Conservation (phyloP, 2,329 filamentous ascomycete genomes). For the Alternaria panax region DNA sequence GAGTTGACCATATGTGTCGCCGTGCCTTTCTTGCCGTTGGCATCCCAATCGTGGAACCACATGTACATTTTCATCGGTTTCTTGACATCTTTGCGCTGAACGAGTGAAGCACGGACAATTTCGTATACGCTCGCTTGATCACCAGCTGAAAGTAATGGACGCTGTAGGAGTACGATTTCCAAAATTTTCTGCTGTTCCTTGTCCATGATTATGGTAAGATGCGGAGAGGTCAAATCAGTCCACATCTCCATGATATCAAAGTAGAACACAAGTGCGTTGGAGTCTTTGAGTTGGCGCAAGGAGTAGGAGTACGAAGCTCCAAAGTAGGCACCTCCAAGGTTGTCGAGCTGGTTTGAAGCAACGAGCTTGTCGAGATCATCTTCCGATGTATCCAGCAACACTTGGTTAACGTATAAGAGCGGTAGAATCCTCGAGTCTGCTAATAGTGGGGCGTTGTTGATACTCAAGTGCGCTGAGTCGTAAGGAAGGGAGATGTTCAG, state of each 20-base stretch:
- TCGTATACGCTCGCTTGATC: conserved; percentile 30
- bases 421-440: conserved; percentile 28
- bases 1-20: conserved; percentile 27
- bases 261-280: conserved; percentile 34
- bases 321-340: conserved; percentile 31
- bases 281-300: conserved; percentile 24
- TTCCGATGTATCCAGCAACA: conserved; percentile 30
- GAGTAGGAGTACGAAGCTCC: conserved; percentile 43
- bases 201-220: conserved; percentile 26
- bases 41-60: conserved; percentile 43
- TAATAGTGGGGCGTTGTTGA: conserved; percentile 38
- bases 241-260: conserved; percentile 41
- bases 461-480: conserved; percentile 29
- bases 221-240: conserved; percentile 21
- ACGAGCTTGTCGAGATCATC: conserved; percentile 25
- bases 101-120: conserved; percentile 33
- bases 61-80: conserved; percentile 20
- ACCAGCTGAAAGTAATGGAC: conserved; percentile 31
- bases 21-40: conserved; percentile 39
- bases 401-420: conserved; percentile 40
- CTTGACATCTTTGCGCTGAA: conserved; percentile 11
- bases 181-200: conserved; percentile 35
- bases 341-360: conserved; percentile 32
- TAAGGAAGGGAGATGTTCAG: conserved; percentile 44
- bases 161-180: conserved; percentile 37